Evolutionary conservation across 179 eudicot genomes (phyloP).

Genomic region (Beta corolliflora): DNA sequence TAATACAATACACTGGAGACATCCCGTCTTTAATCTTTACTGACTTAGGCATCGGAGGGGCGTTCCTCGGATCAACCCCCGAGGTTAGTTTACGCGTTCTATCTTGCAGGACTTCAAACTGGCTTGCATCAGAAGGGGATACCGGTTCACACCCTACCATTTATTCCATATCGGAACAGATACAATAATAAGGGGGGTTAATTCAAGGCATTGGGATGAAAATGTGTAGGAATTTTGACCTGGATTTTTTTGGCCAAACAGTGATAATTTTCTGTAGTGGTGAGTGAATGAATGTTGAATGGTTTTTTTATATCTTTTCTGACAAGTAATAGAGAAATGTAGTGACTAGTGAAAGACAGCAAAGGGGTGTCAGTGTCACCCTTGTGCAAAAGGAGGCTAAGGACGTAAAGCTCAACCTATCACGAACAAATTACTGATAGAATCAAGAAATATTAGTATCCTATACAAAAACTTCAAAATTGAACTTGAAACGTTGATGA

Average conservation of each 20-base stretch:
- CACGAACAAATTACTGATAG: neutral
- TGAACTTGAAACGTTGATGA: neutral
- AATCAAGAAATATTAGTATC: neutral
- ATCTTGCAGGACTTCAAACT: too few species aligned
- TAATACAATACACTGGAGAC: too few species aligned
- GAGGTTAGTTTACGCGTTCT: too few species aligned
- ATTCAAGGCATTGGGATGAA: neutral
- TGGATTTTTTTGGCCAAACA: neutral
- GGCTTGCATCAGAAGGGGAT: too few species aligned
- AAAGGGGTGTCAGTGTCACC: neutral
- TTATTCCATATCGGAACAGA: too few species aligned
- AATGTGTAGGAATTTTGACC: neutral
- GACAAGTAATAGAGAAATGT: neutral
- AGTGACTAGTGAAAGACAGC: neutral
- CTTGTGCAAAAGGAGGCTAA: neutral
- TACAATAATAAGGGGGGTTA: neutral
- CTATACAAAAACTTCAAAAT: neutral
- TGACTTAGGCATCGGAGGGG: too few species aligned
- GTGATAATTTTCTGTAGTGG: neutral
- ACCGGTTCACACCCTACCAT: too few species aligned
- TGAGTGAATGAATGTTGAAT: slow-evolving; percentile 3
- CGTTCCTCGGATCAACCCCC: too few species aligned
- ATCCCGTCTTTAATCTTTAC: too few species aligned
- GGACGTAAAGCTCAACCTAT: neutral
- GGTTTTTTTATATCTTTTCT: neutral